Percentiles rank a stretch among this genome's conserved stretches.
phyloP scores from a whole-genome alignment of 768 basidiomycete species.

The Omphalotus guepiniiformis region DNA sequence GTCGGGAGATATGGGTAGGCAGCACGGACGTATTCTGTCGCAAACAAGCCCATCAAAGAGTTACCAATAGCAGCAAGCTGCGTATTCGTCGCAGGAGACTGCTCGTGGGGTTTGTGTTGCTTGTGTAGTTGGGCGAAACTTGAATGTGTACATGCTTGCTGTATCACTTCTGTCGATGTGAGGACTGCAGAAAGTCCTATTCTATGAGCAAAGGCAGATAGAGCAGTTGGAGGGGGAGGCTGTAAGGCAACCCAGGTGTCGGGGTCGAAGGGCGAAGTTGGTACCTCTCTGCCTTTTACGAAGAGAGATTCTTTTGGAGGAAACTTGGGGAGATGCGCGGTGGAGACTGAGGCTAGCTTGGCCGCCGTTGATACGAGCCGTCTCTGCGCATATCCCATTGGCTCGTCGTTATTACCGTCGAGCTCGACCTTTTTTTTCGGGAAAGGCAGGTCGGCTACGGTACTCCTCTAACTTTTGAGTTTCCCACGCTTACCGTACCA shows the following conservation, averaged over 20 bases:
- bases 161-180: slow-evolving; percentile 47
- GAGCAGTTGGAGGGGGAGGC: slow-evolving; percentile 65
- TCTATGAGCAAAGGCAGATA: slow-evolving; percentile 73
- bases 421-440: slow-evolving; percentile 1
- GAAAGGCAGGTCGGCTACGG: too few species aligned
- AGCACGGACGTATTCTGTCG: slow-evolving; percentile 75
- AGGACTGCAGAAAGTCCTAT: slow-evolving; percentile 65
- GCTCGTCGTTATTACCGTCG: slow-evolving; percentile 1
- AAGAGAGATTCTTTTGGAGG: slow-evolving; percentile 56
- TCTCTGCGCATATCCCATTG: slow-evolving; percentile 8
- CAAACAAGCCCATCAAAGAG: slow-evolving; percentile 85
- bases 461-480: too few species aligned
- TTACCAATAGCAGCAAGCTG: slow-evolving; percentile 78
- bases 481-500: too few species aligned
- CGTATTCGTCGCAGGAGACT: slow-evolving; percentile 62
- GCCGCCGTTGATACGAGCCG: slow-evolving; percentile 6
- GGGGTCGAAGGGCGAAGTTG: slow-evolving; percentile 49
- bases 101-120: slow-evolving; percentile 52
- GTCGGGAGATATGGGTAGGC: slow-evolving; percentile 90
- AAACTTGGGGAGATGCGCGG: slow-evolving; percentile 50
- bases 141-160: slow-evolving; percentile 77
- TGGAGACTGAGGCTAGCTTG: slow-evolving; percentile 41
- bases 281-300: slow-evolving; percentile 25
- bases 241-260: slow-evolving; percentile 69
- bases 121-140: slow-evolving; percentile 57